Conservation (phyloP, 2,329 filamentous ascomycete species). For the Myriangium duriaei region DNA sequence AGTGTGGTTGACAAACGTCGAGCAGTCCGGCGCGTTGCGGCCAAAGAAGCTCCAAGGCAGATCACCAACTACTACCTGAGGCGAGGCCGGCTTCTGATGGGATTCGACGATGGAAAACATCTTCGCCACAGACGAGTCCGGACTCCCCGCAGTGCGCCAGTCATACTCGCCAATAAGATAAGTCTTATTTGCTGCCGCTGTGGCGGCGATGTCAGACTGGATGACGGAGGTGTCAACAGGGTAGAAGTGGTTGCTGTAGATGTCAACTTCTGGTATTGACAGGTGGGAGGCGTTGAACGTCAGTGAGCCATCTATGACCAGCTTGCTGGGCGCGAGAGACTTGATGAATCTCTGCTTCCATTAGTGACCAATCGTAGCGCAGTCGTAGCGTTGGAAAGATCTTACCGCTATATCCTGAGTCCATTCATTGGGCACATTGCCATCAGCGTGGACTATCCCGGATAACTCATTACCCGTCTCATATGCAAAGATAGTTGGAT, state of each 20-base stretch:
- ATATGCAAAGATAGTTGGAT: slow-evolving; percentile 39
- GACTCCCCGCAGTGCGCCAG: slow-evolving; percentile 30
- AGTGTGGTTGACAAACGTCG: slow-evolving; percentile 33
- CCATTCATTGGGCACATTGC: slow-evolving; percentile 33
- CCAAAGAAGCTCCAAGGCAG: slow-evolving; percentile 38
- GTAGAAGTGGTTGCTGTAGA: slow-evolving; percentile 39
- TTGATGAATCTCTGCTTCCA: slow-evolving; percentile 31
- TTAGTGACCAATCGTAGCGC: not conserved
- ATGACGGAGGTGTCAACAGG: slow-evolving; percentile 31
- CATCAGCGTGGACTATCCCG: slow-evolving; percentile 33
- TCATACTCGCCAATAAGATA: slow-evolving; percentile 38
- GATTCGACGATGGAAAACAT: slow-evolving; percentile 32
- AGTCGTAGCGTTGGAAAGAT: not conserved
- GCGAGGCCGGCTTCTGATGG: slow-evolving; percentile 16
- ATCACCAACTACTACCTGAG: slow-evolving; percentile 29
- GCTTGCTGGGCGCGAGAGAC: slow-evolving; percentile 31
- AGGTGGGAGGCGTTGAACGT: slow-evolving; percentile 36
- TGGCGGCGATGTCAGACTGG: slow-evolving; percentile 26
- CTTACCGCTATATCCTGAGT: slow-evolving; percentile 27
- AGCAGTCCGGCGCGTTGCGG: slow-evolving; percentile 33
- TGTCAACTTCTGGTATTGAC: slow-evolving; percentile 31
- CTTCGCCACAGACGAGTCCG: slow-evolving; percentile 24
- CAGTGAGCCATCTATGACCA: slow-evolving; percentile 37
- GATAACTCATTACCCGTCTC: slow-evolving; percentile 39
- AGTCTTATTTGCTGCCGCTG: slow-evolving; percentile 25